phyloP scores from a whole-genome alignment of 2,329 filamentous ascomycete species.

The Calonectria pauciramosa region DNA sequence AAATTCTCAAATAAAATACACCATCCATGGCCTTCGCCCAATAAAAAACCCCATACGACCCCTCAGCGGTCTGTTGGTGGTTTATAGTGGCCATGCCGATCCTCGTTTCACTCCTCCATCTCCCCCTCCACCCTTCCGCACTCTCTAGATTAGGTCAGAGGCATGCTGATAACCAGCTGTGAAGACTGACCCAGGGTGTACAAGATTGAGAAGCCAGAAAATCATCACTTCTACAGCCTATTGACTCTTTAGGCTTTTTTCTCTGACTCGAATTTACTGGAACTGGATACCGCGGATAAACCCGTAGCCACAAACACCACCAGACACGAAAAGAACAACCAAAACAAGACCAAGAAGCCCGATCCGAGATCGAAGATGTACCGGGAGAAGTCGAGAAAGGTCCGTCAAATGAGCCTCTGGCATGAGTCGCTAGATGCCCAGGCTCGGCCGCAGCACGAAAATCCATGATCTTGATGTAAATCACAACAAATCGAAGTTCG shows the following conservation, averaged over 20 bases:
- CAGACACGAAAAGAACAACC: neutral
- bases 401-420: neutral
- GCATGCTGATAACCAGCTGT: neutral
- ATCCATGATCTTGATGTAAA: too few species aligned
- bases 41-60: neutral
- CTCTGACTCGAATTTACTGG: neutral
- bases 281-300: neutral
- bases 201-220: neutral
- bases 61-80: neutral
- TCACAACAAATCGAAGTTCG: too few species aligned
- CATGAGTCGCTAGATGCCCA: neutral
- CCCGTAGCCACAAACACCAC: neutral
- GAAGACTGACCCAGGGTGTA: neutral
- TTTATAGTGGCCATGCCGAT: too few species aligned
- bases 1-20: neutral
- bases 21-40: neutral
- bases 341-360: neutral
- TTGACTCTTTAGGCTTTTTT: neutral
- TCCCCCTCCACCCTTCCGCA: neutral
- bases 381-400: neutral
- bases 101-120: neutral
- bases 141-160: neutral
- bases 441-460: too few species aligned
- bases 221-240: neutral
- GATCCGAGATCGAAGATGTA: too few species aligned